Percentiles rank a stretch among this genome's conserved stretches.
Evolutionary conservation across 2,329 filamentous ascomycete genomes (phyloP).

Genomic region (Fonsecaea multimorphosa): DNA sequence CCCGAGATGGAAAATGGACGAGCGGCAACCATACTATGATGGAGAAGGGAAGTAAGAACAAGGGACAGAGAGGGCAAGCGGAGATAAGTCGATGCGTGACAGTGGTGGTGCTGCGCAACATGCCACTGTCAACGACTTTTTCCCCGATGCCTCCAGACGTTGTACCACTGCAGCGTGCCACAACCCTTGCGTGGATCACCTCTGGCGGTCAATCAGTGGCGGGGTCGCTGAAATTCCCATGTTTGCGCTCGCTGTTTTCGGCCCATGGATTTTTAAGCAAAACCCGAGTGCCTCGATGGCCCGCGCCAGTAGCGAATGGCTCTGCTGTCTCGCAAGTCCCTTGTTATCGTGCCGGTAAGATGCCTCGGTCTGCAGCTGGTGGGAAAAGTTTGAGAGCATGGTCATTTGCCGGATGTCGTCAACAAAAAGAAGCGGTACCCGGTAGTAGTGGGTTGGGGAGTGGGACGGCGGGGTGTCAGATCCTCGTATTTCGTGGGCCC

Average conservation of each 20-base stretch:
- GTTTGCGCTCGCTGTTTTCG: not conserved
- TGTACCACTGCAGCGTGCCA: not conserved
- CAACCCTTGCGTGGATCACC: not conserved
- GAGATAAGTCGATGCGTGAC: slow-evolving; percentile 5
- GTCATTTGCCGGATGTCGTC: slow-evolving; percentile 2
- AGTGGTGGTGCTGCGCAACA: not conserved
- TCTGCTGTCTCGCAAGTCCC: too few relatives aligned
- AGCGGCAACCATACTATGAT: slow-evolving; percentile 13
- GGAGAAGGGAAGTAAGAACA: slow-evolving; percentile 10
- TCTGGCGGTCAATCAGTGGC: not conserved
- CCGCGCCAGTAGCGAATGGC: too few relatives aligned
- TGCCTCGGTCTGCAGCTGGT: not conserved
- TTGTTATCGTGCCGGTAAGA: not conserved
- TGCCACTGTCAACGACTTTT: not conserved
- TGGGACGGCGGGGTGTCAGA: not conserved
- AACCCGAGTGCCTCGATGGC: not conserved
- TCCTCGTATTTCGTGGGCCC: not conserved
- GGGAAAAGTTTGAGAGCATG: not conserved
- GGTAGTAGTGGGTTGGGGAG: not conserved
- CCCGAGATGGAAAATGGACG: slow-evolving; percentile 9
- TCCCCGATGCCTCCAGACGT: not conserved
- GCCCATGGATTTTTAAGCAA: not conserved
- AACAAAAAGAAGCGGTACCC: not conserved
- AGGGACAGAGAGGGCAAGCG: not conserved
- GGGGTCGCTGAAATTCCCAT: not conserved